These are phyloP conservation scores for Fraxinus platypoda DNA, from an alignment of 305 asterid species.

Conservation along the genomic window DNA sequence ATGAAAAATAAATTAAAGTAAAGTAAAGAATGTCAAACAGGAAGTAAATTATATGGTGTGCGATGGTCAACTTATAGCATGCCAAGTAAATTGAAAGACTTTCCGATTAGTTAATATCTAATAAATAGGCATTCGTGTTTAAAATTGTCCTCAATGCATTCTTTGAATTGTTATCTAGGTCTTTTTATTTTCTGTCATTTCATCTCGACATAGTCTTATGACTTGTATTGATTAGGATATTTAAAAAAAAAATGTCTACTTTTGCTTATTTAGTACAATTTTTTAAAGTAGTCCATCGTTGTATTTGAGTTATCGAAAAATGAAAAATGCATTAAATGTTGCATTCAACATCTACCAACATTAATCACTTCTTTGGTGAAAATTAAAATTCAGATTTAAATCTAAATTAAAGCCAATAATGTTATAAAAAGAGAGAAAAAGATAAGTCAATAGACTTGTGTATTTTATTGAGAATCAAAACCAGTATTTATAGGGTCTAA, in stretches of 20 bases:
- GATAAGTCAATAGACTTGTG: no score
- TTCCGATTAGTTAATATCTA: not conserved
- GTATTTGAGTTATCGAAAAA: no score
- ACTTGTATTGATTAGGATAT: not conserved
- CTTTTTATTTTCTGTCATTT: not conserved
- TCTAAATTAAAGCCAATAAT: no score
- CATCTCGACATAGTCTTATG: not conserved
- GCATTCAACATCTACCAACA: no score
- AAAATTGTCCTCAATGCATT: not conserved
- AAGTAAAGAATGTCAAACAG: not conserved
- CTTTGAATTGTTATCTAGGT: not conserved
- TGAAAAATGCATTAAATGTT: no score
- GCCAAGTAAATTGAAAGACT: not conserved
- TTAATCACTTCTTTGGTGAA: no score
- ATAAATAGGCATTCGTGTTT: not conserved
- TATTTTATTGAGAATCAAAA: no score
- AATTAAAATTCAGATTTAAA: no score
- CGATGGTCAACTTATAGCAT: not conserved
- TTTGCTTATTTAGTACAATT: not conserved
- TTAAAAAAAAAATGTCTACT: not conserved
- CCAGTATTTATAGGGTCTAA: no score
- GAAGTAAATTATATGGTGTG: not conserved
- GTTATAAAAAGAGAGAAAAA: no score
- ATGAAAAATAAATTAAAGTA: no score
- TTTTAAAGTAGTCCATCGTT: no score